Percentiles rank a stretch among this genome's conserved stretches.
These are phyloP conservation scores for Peronosclerospora sorghi DNA, from an alignment of 352 stramenopile genomes.

Conservation along the genomic window DNA sequence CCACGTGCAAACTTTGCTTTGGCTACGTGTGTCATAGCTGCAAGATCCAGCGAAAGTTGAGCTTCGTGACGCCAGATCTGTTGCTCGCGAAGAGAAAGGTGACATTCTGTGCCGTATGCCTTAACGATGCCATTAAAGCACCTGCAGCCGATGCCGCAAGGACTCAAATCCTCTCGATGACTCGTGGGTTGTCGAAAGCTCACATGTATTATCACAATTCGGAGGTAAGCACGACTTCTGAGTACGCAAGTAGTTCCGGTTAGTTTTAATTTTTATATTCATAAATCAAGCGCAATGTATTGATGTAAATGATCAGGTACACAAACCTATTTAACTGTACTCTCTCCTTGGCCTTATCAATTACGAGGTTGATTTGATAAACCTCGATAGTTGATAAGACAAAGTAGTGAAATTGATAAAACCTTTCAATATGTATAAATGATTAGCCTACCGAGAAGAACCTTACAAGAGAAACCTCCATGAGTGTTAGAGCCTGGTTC, in stretches of 20 bases:
- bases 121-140: slow-evolving; percentile 16
- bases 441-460: too few species aligned
- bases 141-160: slow-evolving; percentile 14
- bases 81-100: not conserved
- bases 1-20: slow-evolving; percentile 1
- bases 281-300: too few species aligned
- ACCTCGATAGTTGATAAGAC: too few species aligned
- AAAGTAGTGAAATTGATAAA: too few species aligned
- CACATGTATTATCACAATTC: slow-evolving; percentile 13
- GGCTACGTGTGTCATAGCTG: slow-evolving; percentile 1
- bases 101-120: slow-evolving; percentile 2
- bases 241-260: slow-evolving; percentile 12
- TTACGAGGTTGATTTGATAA: too few species aligned
- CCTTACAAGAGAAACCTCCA: too few species aligned
- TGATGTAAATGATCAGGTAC: too few species aligned
- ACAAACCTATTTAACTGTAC: too few species aligned
- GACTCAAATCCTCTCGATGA: slow-evolving; percentile 11
- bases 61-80: slow-evolving; percentile 1
- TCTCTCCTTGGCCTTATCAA: too few species aligned
- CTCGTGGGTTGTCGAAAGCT: slow-evolving; percentile 7
- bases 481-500: too few species aligned
- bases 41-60: slow-evolving; percentile 1
- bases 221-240: slow-evolving; percentile 19
- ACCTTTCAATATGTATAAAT: too few species aligned
- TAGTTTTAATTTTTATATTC: too few species aligned